These are phyloP conservation scores for Trichophyton mentagrophytes DNA, from an alignment of 2,329 filamentous ascomycete genomes.

Conservation along the genomic window DNA sequence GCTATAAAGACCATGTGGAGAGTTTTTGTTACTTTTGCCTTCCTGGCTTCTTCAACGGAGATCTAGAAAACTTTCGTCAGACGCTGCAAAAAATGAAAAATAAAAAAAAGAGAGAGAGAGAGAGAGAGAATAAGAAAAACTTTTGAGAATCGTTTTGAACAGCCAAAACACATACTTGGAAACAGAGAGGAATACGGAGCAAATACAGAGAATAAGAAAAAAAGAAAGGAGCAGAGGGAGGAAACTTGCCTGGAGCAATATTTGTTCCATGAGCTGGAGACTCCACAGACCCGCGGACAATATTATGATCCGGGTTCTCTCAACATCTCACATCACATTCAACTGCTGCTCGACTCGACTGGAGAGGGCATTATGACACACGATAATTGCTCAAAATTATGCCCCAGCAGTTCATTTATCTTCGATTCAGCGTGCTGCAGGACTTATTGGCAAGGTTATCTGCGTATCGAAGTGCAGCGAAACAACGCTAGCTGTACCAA, in stretches of 20 bases:
- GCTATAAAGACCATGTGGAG: background rate
- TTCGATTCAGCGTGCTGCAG: background rate
- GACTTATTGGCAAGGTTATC: background rate
- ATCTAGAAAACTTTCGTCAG: background rate
- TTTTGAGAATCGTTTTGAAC: too few species aligned
- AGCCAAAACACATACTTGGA: background rate
- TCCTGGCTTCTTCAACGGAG: constrained; percentile 1
- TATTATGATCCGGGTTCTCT: background rate
- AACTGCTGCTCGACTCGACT: background rate
- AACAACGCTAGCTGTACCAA: background rate
- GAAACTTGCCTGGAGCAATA: background rate
- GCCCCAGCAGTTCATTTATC: background rate
- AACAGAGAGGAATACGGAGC: background rate
- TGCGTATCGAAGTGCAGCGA: background rate
- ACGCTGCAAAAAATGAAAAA: background rate
- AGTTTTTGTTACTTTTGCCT: background rate
- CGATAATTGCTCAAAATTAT: background rate
- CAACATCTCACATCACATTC: background rate
- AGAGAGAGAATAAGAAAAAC: too few species aligned
- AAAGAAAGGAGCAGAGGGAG: background rate
- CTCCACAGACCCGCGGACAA: background rate
- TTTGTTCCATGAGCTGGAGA: background rate
- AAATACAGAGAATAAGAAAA: background rate
- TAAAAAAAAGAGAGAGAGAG: too few species aligned
- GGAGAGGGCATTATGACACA: background rate